Base-by-base conservation (phyloP, 2,329 filamentous ascomycete genomes). In the Alternaria sp. region DNA sequence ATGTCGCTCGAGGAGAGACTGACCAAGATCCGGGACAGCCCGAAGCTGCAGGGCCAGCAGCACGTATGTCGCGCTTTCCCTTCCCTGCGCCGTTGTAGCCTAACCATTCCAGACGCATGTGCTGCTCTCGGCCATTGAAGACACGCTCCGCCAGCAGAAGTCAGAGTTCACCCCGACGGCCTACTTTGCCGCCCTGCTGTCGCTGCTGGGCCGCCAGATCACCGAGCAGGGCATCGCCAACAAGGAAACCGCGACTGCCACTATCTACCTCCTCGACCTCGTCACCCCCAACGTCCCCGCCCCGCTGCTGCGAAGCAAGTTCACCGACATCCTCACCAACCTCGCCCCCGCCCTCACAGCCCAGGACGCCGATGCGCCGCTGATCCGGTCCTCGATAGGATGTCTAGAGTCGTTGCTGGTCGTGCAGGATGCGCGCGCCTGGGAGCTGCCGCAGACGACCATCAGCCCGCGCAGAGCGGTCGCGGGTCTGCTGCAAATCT, bases 171-270 rank as follows among this genome's bases (percentile, higher is more conserved):
- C 93, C 1, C 88, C 96, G 23, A 97, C 96, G 15, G 93, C 91
- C 65, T 99, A 98, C 82, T 97, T 98, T 77, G 94, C 94, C 15
- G 94, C 96, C n/a, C 88, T 99, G 6, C 86, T 99, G 49, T 93
- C 94, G 40, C 87, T 99, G 4, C 88, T 99, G 4, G 88, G 89
- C 73, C 92, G 96, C 81, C 90, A 93, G 26, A 86, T 91, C 57
- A 88, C 86, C 43, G 80, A 83, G 67, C 82, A 86, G 60, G 90
- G 89, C 55, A 88, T 89, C 58, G 84, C 91, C 59, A 95, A 95
- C 78, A 92, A 92, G 79, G 93, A 96, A 68, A 85, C 96, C 64
- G 91, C 92, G 30, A 89, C 91, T 21, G 92, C 95, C 3, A 91
- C 96, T 68, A 91, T 99, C 72, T 99, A 99, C 81, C 90, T 99